Evolutionary conservation across 169 alveolate species (phyloP), one percentile per base, ranked within the genome.

Genomic region (Perkinsus chesapeaki): DNA sequence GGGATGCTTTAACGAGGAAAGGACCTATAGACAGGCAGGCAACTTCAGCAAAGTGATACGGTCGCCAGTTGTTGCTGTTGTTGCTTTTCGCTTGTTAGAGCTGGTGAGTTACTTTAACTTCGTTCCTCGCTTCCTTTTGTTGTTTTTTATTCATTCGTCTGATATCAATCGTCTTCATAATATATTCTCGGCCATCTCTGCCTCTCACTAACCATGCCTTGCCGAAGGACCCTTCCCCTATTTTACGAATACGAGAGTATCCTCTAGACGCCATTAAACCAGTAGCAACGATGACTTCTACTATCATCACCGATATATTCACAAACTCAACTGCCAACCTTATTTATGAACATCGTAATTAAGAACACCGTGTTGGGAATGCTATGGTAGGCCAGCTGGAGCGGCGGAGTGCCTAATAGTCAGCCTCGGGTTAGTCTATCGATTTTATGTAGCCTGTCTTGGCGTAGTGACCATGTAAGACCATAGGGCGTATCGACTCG

Each of bases 1-100:
- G 3, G 99, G 99, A 94, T 98, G 99, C 48, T 97, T 96, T 96
- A 98, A 95, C 0, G 97, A 96, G 91, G 98, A 96, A 39, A 98
- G 95, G 1, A 98, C 97, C 96, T 96, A 97, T n/a, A 96, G 96
- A 60, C 91, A 82, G 39, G 91, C 72, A 23, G 10, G 0, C 7
- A 31, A 0, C 1, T 31, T 3, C 31, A 72, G n/a, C 39, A 43
- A 39, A 93, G 5, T 34, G 31, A 47, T 23, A 0, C 0, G 0
- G n/a, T 39, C 36, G 39, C 73, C 0, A 27, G 36, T 16, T 3
- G 19, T 7, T 9, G 27, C 23, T 5, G 43, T 7, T 5, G 43
- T 91, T 9, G 27, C n/a, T 92, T 23, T 9, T 16, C 3, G 93
- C 10, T 12, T 20, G 7, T 20, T 23, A 39, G 39, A 10, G 16